These are phyloP conservation scores for Arxiozyma telluris DNA, from an alignment of 1,139 yeast genomes.

Conservation along the genomic window DNA sequence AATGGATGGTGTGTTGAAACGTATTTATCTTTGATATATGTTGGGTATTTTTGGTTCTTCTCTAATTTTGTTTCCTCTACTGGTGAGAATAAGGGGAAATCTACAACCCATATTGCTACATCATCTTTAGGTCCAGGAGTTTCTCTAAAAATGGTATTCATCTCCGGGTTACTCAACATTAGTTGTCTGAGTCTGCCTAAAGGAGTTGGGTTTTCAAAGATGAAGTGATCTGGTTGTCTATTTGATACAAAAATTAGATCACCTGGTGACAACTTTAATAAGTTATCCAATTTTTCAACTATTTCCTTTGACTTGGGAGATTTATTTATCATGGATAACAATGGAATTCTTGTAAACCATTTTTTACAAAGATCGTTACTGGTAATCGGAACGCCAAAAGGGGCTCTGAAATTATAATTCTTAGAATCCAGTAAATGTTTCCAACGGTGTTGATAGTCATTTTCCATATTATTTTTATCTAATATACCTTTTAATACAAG, in stretches of 20 bases:
- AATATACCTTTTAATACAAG: constrained; percentile 51
- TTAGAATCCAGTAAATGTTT: constrained; percentile 34
- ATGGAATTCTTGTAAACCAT: constrained; percentile 35
- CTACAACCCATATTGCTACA: constrained; percentile 78
- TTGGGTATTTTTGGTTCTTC: constrained; percentile 40
- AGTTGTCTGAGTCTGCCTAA: constrained; percentile 78
- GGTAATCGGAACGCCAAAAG: constrained; percentile 45
- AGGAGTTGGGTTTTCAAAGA: constrained; percentile 92
- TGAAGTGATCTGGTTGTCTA: constrained; percentile 43
- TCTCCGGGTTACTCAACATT: constrained; percentile 44
- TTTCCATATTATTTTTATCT: constrained; percentile 16
- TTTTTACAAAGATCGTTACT: constrained; percentile 31
- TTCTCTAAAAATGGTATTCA: constrained; percentile 17
- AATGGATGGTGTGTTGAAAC: constrained; percentile 93
- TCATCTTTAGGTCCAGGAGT: constrained; percentile 13
- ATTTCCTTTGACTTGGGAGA: constrained; percentile 28
- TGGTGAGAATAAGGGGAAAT: constrained; percentile 88
- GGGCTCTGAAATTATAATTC: constrained; percentile 52
- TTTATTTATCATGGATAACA: constrained; percentile 14
- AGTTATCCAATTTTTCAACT: constrained; percentile 30
- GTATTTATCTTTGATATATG: constrained; percentile 40
- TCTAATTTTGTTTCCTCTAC: constrained; percentile 24
- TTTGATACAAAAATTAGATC: constrained; percentile 71
- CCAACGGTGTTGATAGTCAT: constrained; percentile 34
- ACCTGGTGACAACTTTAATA: constrained; percentile 47